Evolutionary conservation across 495 filamentous ascomycete species (phyloP).

Genomic region (Podospora fimiseda): DNA sequence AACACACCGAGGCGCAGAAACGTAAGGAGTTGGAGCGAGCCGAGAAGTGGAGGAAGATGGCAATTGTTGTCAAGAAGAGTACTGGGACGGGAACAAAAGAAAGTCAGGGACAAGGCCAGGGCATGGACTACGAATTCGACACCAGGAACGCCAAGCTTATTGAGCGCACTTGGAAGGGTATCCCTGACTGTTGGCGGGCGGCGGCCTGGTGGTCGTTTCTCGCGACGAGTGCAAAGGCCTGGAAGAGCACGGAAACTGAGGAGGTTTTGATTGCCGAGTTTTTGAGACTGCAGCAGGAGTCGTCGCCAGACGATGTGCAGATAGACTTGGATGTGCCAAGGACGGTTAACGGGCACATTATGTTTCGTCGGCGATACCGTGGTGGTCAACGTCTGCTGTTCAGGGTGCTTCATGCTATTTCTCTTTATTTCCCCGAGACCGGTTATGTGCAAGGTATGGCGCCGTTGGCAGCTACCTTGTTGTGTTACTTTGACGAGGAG

Average conservation of each 20-base stretch:
- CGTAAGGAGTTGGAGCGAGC: constrained; percentile 77
- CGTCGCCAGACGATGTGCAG: constrained; percentile 87
- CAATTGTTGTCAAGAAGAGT: constrained; percentile 50
- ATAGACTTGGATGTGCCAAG: constrained; percentile 96
- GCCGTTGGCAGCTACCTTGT: constrained; percentile 80
- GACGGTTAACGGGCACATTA: constrained; percentile 92
- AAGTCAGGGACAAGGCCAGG: constrained; percentile 51
- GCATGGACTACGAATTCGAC: constrained; percentile 89
- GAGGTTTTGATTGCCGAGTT: constrained; percentile 64
- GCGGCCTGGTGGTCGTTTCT: constrained; percentile 96
- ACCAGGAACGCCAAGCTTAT: constrained; percentile 77
- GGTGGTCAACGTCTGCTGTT: constrained; percentile 89
- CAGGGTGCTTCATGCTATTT: constrained; percentile 84
- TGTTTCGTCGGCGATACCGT: constrained; percentile 91
- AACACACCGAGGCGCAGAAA: constrained; percentile 52
- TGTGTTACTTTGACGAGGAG: constrained; percentile 97
- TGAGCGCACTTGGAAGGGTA: constrained; percentile 93
- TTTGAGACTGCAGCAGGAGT: constrained; percentile 60
- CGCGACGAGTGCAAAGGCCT: constrained; percentile 66
- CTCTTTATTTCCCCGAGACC: constrained; percentile 79
- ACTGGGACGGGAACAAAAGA: neutral
- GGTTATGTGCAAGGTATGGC: constrained; percentile 99
- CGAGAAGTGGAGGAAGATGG: constrained; percentile 98
- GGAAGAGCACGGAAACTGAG: constrained; percentile 55
- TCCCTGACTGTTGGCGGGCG: constrained; percentile 90